phyloP scores from a whole-genome alignment of 129 eudicot genomes.

The Flaveria ramosissima region DNA sequence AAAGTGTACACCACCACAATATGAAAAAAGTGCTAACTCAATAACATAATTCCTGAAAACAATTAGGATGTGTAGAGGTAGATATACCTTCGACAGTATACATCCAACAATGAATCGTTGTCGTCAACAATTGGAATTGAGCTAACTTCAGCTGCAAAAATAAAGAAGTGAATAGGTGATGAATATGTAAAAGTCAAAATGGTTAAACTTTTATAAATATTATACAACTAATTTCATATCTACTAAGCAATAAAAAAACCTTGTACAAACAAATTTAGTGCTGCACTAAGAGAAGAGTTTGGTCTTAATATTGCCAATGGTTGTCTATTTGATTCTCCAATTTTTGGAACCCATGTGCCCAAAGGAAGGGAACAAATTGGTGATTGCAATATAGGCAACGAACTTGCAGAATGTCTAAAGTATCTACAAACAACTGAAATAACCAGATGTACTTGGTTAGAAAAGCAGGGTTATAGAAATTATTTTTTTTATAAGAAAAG shows the following conservation, averaged over 20 bases:
- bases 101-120: conserved; percentile 79
- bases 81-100: conserved; percentile 79
- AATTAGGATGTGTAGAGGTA: background rate
- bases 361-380: conserved; percentile 72
- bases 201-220: background rate
- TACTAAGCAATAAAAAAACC: conserved; percentile 44
- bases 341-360: conserved; percentile 93
- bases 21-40: conserved; percentile 5
- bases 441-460: conserved; percentile 35
- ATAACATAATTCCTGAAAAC: conserved; percentile 1
- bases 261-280: conserved; percentile 79
- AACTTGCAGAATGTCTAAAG: conserved; percentile 69
- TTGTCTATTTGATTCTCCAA: conserved; percentile 70
- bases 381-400: conserved; percentile 76
- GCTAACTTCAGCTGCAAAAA: conserved; percentile 80
- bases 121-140: conserved; percentile 90
- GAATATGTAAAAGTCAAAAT: conserved; percentile 2
- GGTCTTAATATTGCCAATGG: conserved; percentile 83
- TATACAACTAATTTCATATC: background rate
- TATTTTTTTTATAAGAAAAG: background rate
- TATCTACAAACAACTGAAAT: conserved; percentile 83
- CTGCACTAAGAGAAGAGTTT: conserved; percentile 76
- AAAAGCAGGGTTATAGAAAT: background rate
- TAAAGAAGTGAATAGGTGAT: background rate
- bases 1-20: conserved; percentile 1